Percentiles rank a stretch among this genome's conserved stretches.
Evolutionary conservation across 371 early-diverging fungal species (phyloP).

Genomic region (Catenaria anguillulae): DNA sequence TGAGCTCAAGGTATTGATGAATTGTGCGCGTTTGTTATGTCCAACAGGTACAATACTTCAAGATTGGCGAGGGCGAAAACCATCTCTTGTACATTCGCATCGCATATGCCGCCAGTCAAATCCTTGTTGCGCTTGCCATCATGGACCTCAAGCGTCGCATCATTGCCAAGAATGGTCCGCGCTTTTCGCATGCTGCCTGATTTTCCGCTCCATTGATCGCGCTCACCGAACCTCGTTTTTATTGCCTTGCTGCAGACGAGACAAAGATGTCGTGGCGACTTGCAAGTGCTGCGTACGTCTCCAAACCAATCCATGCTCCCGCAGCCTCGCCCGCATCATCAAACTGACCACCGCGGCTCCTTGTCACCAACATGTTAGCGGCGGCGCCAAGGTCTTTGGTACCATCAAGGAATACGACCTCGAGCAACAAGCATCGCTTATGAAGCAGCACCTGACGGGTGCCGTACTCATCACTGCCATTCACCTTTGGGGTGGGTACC

Average conservation of each 20-base stretch:
- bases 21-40: not conserved
- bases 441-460: not conserved
- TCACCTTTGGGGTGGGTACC: not conserved
- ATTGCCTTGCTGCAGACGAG: not conserved
- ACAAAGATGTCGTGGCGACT: not conserved
- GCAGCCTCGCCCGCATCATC: too few species aligned
- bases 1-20: not conserved
- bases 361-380: too few species aligned
- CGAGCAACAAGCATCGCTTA: too few species aligned
- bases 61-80: not conserved
- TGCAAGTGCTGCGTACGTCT: too few species aligned
- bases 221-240: too few species aligned
- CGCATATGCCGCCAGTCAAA: not conserved
- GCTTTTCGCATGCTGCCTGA: too few species aligned
- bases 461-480: not conserved
- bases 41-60: not conserved
- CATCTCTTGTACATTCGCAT: not conserved
- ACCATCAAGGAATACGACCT: constrained; percentile 1
- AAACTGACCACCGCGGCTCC: too few species aligned
- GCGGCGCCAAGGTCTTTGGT: not conserved
- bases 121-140: not conserved
- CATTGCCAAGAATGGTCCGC: constrained; percentile 1
- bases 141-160: not conserved
- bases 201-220: too few species aligned
- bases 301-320: too few species aligned